Base-by-base conservation (phyloP, 441 rosid genomes). In the Erysimum cheiri region DNA sequence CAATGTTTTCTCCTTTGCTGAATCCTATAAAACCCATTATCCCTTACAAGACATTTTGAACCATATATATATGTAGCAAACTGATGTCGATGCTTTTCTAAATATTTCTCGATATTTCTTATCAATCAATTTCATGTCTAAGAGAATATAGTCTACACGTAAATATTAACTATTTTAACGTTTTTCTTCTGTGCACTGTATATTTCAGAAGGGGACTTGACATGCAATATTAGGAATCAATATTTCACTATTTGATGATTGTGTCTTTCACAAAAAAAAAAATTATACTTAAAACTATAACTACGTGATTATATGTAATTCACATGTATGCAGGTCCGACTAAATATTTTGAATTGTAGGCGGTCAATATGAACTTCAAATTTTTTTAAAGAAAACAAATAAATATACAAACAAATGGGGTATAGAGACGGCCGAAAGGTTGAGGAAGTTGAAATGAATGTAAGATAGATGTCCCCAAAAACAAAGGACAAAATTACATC, bases 401-500 rank as follows among this genome's bases (percentile, higher is more conserved):
- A 15, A 47, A 61, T 54, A 33, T 54, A 15, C 14, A 74, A 44
- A 39, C 50, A 74, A 68, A 68, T 61, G 73, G 74, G 74, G 69
- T 35, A 68, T 37, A 55, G 47, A 37, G 24, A 47, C 17, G 48
- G 48, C 78, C 74, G 78, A 75, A 75, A 75, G 74, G 33, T 56
- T 17, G 55, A 75, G n/a, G 60, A 36, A 33, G 44, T 44, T 60
- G 69, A 63, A 47, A 55, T 39, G 49, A 32, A 67, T 60, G 57
- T 56, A 74, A 60, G 73, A 67, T 67, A 67, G 67, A 74, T 74
- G 77, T 74, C 68, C 56, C 73, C 64, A 52, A 60, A 73, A 60
- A 73, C 40, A 17, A 60, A 58, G 44, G 62, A 59, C 72, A 73
- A 60, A 43, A 3, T 24, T 59, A 7, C 39, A 29, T 54, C 24